Evolutionary conservation across 2,329 filamentous ascomycete genomes (phyloP).

Genomic region (Alternaria consortialis): DNA sequence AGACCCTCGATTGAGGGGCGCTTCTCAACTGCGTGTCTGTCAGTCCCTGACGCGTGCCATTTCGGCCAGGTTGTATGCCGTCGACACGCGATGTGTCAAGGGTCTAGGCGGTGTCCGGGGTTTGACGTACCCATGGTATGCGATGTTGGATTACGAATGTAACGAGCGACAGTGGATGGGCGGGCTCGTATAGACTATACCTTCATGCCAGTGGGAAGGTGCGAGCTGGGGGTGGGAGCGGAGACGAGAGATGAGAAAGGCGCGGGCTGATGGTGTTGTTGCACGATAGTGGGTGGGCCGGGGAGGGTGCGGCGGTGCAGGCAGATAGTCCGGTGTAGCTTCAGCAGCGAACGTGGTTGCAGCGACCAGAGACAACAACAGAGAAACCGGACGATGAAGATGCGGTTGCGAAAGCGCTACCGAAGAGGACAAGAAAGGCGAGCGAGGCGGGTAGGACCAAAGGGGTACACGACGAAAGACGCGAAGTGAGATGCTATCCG

Average conservation of each 20-base stretch:
- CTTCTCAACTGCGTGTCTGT: conserved; percentile 47
- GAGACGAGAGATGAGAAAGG: not conserved
- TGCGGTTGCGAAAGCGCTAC: not conserved
- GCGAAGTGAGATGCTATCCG: conserved; percentile 7
- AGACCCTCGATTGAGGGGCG: conserved; percentile 50
- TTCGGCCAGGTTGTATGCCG: not conserved
- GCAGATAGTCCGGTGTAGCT: conserved; percentile 7
- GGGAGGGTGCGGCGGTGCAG: conserved; percentile 16
- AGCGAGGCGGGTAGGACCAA: conserved; percentile 4
- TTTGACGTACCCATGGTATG: conserved; percentile 40
- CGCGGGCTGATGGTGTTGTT: conserved; percentile 6
- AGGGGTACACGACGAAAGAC: conserved; percentile 6
- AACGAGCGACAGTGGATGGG: conserved; percentile 34
- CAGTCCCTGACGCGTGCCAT: conserved; percentile 17
- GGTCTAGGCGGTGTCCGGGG: conserved; percentile 1
- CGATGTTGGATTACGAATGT: conserved; percentile 23
- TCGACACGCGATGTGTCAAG: conserved; percentile 4
- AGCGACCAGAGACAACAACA: not conserved
- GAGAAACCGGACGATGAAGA: not conserved
- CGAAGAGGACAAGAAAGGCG: not conserved
- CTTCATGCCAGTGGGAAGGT: conserved; percentile 33
- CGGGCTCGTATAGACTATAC: conserved; percentile 30
- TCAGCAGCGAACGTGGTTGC: conserved; percentile 1
- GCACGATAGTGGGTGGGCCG: conserved; percentile 13
- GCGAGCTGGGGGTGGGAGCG: not conserved